phyloP scores from a whole-genome alignment of 73 alveolate species.

The Symbiodinium pilosum region DNA sequence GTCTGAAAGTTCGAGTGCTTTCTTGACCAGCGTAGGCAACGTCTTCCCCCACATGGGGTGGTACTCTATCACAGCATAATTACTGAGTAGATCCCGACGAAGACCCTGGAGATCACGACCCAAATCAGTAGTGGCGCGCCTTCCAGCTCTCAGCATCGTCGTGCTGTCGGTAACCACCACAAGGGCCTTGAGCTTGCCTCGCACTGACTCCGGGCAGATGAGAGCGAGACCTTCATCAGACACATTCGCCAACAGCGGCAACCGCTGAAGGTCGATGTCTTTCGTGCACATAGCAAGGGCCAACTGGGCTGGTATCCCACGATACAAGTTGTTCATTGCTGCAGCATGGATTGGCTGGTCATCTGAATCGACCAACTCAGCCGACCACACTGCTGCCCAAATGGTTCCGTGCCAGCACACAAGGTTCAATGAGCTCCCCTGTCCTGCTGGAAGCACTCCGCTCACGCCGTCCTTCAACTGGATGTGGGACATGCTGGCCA shows the following conservation, averaged over 20 bases:
- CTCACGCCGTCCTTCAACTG: too few relatives aligned
- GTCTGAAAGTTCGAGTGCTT: background rate
- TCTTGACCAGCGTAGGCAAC: background rate
- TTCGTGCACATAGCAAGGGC: background rate
- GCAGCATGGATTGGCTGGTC: background rate
- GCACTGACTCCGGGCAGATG: background rate
- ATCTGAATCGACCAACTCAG: too few relatives aligned
- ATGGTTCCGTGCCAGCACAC: too few relatives aligned
- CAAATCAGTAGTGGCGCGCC: background rate
- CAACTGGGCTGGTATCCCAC: background rate
- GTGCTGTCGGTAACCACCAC: background rate
- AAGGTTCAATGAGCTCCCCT: too few relatives aligned
- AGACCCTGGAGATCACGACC: background rate
- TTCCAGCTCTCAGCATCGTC: background rate
- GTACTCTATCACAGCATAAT: background rate
- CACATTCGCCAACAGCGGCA: too few relatives aligned
- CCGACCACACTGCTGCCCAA: too few relatives aligned
- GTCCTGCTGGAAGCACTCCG: too few relatives aligned
- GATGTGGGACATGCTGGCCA: too few relatives aligned
- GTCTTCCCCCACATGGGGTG: background rate
- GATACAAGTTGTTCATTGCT: background rate
- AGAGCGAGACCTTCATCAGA: background rate
- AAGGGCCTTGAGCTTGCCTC: background rate
- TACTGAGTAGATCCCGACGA: too few relatives aligned
- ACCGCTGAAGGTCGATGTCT: too few relatives aligned